Base-by-base conservation (phyloP, 345 rosid species). In the Populus simonii region DNA sequence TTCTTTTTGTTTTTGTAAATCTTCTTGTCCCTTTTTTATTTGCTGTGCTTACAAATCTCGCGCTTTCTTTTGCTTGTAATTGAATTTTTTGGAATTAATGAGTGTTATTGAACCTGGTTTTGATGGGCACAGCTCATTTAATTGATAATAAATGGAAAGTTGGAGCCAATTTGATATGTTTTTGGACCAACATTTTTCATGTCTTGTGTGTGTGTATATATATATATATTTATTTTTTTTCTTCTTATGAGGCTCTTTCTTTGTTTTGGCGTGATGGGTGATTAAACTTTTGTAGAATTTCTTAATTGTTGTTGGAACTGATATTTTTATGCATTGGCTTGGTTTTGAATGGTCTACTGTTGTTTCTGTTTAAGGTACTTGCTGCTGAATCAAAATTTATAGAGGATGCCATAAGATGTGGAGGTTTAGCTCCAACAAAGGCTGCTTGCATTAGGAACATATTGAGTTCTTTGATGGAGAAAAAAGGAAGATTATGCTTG, bases 401-500 rank as follows among this genome's bases (percentile, higher is more conserved):
- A 51, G 97, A 94, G 85, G 74, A 72, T 84, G 92, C 94, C 33
- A 94, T 94, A 78, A 83, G 95, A 80, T 93, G 97, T 82, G 98
- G 97, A 76, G 98, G 98, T 72, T 84, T 94, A 81, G 97, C 98
- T 7, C 95, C 98, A 0, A 90, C 86, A 25, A 93, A 92, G 80
- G 89, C 96, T 27, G 79, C 92, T 17, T 93, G 95, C 77, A 90
- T 94, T 59, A 90, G 87, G 84, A 92, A 92, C 85, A 76, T 94
- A 15, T 80, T 92, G 78, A 85, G 43, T 74, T 83, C 86, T 74
- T 85, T 94, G 86, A 83, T 87, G 55, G 85, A 87, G 71, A 88
- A 86, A 47, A 92, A 79, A 78, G 94, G 97, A 66, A 86, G 76
- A 59, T 83, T 94, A 72, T 94, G 97, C 78, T 86, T 94, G 87